A percentile compares a stretch with the other conserved stretches of the same genome.
phyloP scores from a whole-genome alignment of 768 basidiomycete species.

The Serendipita sp. region DNA sequence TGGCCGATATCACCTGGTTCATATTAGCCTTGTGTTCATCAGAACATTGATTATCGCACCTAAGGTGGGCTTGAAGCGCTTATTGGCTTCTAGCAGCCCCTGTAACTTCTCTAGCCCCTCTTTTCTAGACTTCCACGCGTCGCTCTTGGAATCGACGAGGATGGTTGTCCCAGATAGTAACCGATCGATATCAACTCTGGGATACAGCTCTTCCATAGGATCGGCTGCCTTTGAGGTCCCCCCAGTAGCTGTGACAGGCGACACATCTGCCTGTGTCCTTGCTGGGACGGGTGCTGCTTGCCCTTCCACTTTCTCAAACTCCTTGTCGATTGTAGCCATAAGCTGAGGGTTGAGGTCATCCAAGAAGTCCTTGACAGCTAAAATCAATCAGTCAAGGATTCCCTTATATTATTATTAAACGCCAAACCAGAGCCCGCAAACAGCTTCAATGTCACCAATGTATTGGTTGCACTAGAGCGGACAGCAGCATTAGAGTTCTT shows the following conservation, averaged over 20 bases:
- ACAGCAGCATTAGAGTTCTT: constrained; percentile 92
- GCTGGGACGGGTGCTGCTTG: constrained; percentile 61
- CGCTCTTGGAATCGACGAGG: constrained; percentile 70
- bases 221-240: constrained; percentile 37
- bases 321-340: constrained; percentile 70
- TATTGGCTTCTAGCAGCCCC: constrained; percentile 81
- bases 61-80: constrained; percentile 79
- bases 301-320: constrained; percentile 87
- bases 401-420: constrained; percentile 10
- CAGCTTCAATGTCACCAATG: constrained; percentile 76
- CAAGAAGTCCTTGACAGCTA: constrained; percentile 82
- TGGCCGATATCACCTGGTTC: constrained; percentile 74
- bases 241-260: constrained; percentile 29
- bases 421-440: constrained; percentile 75
- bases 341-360: constrained; percentile 92
- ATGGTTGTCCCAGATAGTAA: constrained; percentile 73
- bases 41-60: constrained; percentile 31
- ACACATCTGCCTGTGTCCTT: constrained; percentile 61
- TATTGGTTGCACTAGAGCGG: constrained; percentile 83
- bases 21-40: constrained; percentile 3
- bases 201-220: constrained; percentile 86
- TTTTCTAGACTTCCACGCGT: constrained; percentile 94
- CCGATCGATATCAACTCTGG: constrained; percentile 81
- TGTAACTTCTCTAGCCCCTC: constrained; percentile 80
- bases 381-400: constrained; percentile 5